A percentile compares a stretch with the other conserved stretches of the same genome.
phyloP scores from a whole-genome alignment of 306 rosid species.

The Chamaecrista fasciculata region DNA sequence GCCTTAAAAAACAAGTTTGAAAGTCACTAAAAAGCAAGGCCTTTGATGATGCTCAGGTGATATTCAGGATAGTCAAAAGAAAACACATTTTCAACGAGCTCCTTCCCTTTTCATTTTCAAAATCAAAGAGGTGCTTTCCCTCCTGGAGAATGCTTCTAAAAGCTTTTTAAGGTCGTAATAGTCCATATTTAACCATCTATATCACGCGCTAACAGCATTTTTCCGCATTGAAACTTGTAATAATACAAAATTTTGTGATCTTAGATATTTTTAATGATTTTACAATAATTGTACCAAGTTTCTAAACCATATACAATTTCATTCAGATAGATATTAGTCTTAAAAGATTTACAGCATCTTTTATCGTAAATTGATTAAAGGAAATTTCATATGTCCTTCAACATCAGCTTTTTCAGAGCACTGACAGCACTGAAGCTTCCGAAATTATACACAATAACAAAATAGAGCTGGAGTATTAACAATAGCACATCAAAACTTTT shows the following conservation, averaged over 20 bases:
- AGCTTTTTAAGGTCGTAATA: neutral
- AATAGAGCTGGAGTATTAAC: neutral
- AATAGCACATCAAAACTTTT: neutral
- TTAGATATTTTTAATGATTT: neutral
- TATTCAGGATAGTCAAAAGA: conserved; percentile 5
- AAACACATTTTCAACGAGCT: neutral
- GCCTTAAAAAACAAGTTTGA: neutral
- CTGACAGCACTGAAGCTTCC: neutral
- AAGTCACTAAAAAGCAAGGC: neutral
- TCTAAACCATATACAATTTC: too few species aligned
- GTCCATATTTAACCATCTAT: neutral
- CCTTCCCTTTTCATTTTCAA: neutral
- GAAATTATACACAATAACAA: neutral
- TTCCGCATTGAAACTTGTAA: neutral
- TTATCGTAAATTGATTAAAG: neutral
- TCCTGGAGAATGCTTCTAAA: neutral
- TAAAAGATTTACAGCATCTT: neutral
- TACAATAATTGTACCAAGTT: neutral
- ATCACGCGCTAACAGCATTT: neutral
- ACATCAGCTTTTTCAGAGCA: neutral
- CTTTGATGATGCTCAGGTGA: neutral
- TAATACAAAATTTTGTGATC: neutral
- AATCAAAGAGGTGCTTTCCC: neutral
- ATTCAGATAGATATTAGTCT: neutral
- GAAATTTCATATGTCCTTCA: neutral